Evolutionary conservation across 2,329 filamentous ascomycete species (phyloP), one percentile per base, ranked within the genome.

Genomic region (Ophiosphaerella korrae): DNA sequence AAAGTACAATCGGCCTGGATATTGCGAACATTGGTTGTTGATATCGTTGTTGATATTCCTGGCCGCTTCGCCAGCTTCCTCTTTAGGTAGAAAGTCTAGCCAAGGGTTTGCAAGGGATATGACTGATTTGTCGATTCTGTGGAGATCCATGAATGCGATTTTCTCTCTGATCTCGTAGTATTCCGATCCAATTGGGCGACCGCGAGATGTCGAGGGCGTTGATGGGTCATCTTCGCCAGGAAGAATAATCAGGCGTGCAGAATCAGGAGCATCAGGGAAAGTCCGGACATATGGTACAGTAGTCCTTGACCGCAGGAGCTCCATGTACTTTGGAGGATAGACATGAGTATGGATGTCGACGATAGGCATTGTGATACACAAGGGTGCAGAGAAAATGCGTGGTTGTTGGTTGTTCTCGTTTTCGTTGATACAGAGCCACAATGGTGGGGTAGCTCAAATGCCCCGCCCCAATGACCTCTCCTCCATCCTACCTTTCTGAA

Each of bases 61-160:
- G 1, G 90, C 90, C 42, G 87, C 85, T 26, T 74, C 70, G 1
- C 82, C 83, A 0, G 89, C 88, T 58, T 87, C 83, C 3, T 77
- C 71, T 0, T 84, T 70, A 0, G 78, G 74, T 0, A 96, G 75
- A 68, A 96, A 97, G 74, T 97, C 92, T 2, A 97, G 82, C 92
- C 92, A 97, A 0, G 92, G 92, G 68, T 97, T 97, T 12, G 92
- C 92, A 18, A 96, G 84, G 0, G 90, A 94, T 56, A 97, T 85
- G 43, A 96, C 89, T 1, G 89, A 94, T 57, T 88, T 85, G 72
- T 88, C 83, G 70, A 97, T 96, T 45, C 78, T 78, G 75, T 97
- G 92, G 13, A 81, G 83, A 71, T 91, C 82, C 92, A 97, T 97
- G 76, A 97, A 96, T 42, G 84, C 81, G 12, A 96, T 80, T 68